Evolutionary conservation across 2,329 filamentous ascomycete species (phyloP).

Genomic region (Tolypocladium capitatum): DNA sequence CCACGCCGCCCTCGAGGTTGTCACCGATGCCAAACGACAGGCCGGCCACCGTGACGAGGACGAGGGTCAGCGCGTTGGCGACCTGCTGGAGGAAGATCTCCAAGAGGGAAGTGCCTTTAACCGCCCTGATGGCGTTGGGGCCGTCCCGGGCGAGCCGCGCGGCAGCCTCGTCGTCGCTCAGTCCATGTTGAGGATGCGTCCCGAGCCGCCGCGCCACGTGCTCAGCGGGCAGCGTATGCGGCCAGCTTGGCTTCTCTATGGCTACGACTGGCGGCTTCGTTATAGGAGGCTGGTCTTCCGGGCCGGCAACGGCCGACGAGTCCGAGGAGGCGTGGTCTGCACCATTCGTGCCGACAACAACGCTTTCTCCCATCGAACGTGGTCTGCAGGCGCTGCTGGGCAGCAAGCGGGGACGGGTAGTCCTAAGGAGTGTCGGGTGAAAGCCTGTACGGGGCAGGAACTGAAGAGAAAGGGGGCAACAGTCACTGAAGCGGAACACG

Average conservation of each 20-base stretch:
- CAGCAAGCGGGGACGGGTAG: not conserved
- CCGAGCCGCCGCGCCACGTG: constrained; percentile 23
- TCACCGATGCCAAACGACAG: constrained; percentile 52
- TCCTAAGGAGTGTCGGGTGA: constrained; percentile 1
- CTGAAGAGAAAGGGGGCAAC: not conserved
- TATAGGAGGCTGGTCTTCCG: constrained; percentile 27
- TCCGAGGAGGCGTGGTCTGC: constrained; percentile 25
- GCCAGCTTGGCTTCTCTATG: constrained; percentile 21
- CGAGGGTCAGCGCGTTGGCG: constrained; percentile 63
- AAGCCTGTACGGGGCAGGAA: not conserved
- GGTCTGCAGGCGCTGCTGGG: not conserved
- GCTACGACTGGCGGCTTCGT: constrained; percentile 21
- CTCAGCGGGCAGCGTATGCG: constrained; percentile 22
- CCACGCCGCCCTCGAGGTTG: constrained; percentile 50
- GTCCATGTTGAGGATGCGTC: constrained; percentile 41
- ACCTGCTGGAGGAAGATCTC: constrained; percentile 66
- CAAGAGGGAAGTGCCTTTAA: constrained; percentile 59
- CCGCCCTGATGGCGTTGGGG: constrained; percentile 57
- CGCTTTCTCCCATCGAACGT: constrained; percentile 29
- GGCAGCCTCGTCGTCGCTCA: constrained; percentile 48
- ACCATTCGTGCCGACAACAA: constrained; percentile 25
- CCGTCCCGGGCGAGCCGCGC: constrained; percentile 53
- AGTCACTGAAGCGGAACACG: not conserved
- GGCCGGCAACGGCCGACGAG: constrained; percentile 20
- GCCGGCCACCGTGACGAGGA: constrained; percentile 63